phyloP scores from a whole-genome alignment of 2,329 filamentous ascomycete species.

The Hypoxylon sp. region DNA sequence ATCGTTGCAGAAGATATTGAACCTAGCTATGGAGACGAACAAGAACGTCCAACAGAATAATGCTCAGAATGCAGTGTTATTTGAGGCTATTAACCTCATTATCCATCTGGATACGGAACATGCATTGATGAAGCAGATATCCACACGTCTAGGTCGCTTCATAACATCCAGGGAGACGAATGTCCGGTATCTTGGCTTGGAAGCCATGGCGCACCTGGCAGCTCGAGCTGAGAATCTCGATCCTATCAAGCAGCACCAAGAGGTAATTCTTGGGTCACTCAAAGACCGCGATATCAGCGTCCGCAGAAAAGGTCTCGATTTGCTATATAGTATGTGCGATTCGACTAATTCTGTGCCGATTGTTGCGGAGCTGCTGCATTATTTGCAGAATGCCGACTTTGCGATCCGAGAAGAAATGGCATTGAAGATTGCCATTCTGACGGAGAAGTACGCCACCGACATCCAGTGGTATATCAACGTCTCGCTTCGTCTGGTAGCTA shows the following conservation, averaged over 20 bases:
- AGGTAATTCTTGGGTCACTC: constrained; percentile 93
- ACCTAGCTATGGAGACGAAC: constrained; percentile 90
- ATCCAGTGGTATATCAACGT: constrained; percentile 99
- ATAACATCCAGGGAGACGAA: constrained; percentile 98
- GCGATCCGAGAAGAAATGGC: constrained; percentile 99
- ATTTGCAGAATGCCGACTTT: constrained; percentile 96
- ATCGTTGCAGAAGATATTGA: constrained; percentile 90
- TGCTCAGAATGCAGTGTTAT: constrained; percentile 96
- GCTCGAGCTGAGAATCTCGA: constrained; percentile 94
- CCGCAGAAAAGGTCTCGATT: constrained; percentile 91
- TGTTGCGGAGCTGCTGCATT: constrained; percentile 92
- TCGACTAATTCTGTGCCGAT: constrained; percentile 93
- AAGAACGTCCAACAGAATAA: constrained; percentile 99
- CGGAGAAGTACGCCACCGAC: constrained; percentile 98
- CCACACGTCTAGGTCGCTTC: constrained; percentile 89
- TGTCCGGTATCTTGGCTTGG: constrained; percentile 93
- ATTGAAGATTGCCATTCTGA: constrained; percentile 96
- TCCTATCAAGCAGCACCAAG: constrained; percentile 98
- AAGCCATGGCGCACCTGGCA: constrained; percentile 98
- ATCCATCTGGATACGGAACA: constrained; percentile 98
- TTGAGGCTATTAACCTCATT: constrained; percentile 98
- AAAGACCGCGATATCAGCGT: constrained; percentile 98
- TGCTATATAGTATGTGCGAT: constrained; percentile 99
- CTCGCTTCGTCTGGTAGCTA: constrained; percentile 91
- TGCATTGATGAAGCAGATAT: constrained; percentile 96